Evolutionary conservation across 345 rosid species (phyloP).

Genomic region (Odontarrhena argentea): DNA sequence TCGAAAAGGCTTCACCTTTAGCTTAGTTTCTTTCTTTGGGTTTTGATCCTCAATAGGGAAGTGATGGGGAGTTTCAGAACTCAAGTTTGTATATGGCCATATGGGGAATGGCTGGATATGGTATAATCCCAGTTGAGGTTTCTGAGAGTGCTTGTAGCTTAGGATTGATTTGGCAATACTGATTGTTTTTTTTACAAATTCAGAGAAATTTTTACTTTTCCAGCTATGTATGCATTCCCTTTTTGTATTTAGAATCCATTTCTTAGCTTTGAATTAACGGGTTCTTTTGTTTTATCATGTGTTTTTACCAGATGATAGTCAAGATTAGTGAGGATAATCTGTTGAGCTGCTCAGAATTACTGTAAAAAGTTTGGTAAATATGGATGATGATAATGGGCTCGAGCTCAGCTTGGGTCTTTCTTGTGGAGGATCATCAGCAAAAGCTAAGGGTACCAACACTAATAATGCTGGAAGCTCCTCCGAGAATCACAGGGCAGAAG

Average conservation of each 20-base stretch:
- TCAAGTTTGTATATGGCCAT: background rate
- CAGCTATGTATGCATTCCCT: background rate
- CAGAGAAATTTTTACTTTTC: background rate
- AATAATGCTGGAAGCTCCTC: conserved; percentile 61
- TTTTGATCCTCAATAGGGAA: conserved; percentile 14
- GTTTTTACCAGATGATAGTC: conserved; percentile 22
- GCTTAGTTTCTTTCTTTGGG: conserved; percentile 16
- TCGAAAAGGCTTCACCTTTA: background rate
- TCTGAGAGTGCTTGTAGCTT: conserved; percentile 16
- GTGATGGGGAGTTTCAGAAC: background rate
- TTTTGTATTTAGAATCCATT: background rate
- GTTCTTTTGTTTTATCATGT: conserved; percentile 8
- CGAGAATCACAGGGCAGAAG: conserved; percentile 55
- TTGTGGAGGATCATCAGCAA: conserved; percentile 77
- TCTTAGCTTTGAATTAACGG: background rate
- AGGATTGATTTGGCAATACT: background rate
- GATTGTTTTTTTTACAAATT: background rate
- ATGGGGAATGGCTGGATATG: conserved; percentile 6
- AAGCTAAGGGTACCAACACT: conserved; percentile 64
- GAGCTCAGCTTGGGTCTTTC: conserved; percentile 96
- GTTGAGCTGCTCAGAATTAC: conserved; percentile 2
- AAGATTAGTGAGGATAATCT: conserved; percentile 11
- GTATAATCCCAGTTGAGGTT: conserved; percentile 1
- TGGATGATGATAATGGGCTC: conserved; percentile 93
- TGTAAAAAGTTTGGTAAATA: conserved; percentile 29